These are phyloP conservation scores for Friedmanniomyces simplex DNA, from an alignment of 495 filamentous ascomycete species.

Conservation along the genomic window DNA sequence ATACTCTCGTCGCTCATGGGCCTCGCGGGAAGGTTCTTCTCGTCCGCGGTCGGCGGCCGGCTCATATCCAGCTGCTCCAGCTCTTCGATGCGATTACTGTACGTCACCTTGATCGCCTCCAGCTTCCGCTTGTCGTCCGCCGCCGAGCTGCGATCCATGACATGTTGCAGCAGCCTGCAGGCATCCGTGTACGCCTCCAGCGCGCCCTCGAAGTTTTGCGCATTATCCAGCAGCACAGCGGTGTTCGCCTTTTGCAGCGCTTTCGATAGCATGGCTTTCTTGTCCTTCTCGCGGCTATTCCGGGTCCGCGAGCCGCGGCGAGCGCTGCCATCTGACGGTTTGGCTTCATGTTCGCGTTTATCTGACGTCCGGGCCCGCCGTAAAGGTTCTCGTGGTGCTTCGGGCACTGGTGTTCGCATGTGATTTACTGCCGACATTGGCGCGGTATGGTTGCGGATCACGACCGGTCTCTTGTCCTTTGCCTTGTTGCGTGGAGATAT, in stretches of 20 bases:
- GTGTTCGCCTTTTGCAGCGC: slow-evolving; percentile 92
- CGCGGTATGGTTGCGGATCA: slow-evolving; percentile 17
- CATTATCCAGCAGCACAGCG: slow-evolving; percentile 88
- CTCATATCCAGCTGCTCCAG: slow-evolving; percentile 53
- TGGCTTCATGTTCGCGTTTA: background rate
- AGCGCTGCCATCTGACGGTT: background rate
- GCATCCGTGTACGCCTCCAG: slow-evolving; percentile 87
- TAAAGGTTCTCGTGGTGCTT: background rate
- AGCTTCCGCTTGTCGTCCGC: slow-evolving; percentile 80
- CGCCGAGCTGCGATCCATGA: slow-evolving; percentile 71
- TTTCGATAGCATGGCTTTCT: slow-evolving; percentile 87
- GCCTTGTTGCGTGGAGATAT: slow-evolving; percentile 10
- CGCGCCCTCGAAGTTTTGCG: slow-evolving; percentile 85
- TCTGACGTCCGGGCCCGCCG: background rate
- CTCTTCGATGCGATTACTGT: slow-evolving; percentile 77
- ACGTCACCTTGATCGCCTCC: slow-evolving; percentile 79
- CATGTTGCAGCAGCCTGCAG: slow-evolving; percentile 69
- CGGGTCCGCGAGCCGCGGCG: slow-evolving; percentile 15
- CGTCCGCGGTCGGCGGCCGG: slow-evolving; percentile 30
- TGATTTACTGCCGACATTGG: slow-evolving; percentile 4
- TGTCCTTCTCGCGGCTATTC: slow-evolving; percentile 32
- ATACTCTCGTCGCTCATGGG: slow-evolving; percentile 58
- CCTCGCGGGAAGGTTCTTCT: slow-evolving; percentile 50
- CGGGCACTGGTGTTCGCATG: background rate
- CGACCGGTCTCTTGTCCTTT: slow-evolving; percentile 4